Percentiles rank a stretch among this genome's conserved stretches.
These are phyloP conservation scores for Phytophthora megakarya DNA, from an alignment of 352 stramenopile species.

Conservation along the genomic window DNA sequence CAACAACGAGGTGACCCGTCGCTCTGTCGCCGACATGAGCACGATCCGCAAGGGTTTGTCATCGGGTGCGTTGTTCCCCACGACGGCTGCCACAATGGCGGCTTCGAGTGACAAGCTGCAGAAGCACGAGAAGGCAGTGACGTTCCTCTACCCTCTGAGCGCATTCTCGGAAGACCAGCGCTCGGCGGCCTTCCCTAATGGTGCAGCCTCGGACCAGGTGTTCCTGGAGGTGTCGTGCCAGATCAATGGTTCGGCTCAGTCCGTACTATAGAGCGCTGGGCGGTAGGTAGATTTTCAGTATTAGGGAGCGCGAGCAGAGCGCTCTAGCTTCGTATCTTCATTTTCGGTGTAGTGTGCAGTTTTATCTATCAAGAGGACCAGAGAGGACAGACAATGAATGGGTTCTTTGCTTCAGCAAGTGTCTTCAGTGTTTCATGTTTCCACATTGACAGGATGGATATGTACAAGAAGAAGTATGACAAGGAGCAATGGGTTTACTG, in stretches of 20 bases:
- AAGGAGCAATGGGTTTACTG: too few relatives aligned
- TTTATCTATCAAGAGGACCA: slow-evolving; percentile 42
- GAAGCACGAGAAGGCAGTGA: slow-evolving; percentile 67
- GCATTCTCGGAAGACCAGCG: slow-evolving; percentile 67
- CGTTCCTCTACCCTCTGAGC: slow-evolving; percentile 87
- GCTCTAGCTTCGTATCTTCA: slow-evolving; percentile 36
- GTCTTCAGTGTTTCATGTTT: slow-evolving; percentile 15
- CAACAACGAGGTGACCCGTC: slow-evolving; percentile 74
- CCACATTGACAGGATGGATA: slow-evolving; percentile 10
- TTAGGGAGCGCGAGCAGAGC: slow-evolving; percentile 42
- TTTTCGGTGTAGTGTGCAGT: slow-evolving; percentile 37
- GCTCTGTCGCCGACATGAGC: slow-evolving; percentile 84
- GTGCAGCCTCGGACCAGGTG: slow-evolving; percentile 49
- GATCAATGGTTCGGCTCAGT: slow-evolving; percentile 48
- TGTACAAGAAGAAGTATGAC: slow-evolving; percentile 23
- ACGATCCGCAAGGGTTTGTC: slow-evolving; percentile 72
- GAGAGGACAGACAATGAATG: slow-evolving; percentile 29
- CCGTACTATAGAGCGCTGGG: slow-evolving; percentile 27
- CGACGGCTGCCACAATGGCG: slow-evolving; percentile 35
- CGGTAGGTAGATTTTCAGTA: slow-evolving; percentile 38
- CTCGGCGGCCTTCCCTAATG: slow-evolving; percentile 35
- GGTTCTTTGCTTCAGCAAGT: slow-evolving; percentile 23
- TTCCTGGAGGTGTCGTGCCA: slow-evolving; percentile 85
- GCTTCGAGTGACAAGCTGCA: slow-evolving; percentile 39
- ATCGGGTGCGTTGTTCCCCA: slow-evolving; percentile 70